Conservation (phyloP, 164 flowering plant species). For the Euptelea pleiosperma region DNA sequence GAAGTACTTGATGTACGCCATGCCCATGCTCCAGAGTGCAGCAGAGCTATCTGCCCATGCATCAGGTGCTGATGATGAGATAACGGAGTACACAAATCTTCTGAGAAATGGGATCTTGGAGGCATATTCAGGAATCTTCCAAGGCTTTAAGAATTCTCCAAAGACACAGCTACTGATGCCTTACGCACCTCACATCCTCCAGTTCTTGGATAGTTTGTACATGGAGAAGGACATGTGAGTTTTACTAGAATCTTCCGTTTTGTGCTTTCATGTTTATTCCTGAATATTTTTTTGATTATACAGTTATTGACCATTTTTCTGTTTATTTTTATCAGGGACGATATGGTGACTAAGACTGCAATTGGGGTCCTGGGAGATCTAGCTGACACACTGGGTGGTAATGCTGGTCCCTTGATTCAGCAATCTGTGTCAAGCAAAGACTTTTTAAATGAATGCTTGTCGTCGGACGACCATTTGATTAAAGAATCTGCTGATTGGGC, state of each 20-base stretch:
- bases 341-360: slow-evolving; percentile 71
- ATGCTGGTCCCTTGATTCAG: slow-evolving; percentile 63
- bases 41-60: slow-evolving; percentile 59
- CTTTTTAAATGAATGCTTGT: slow-evolving; percentile 68
- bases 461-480: slow-evolving; percentile 67
- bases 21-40: slow-evolving; percentile 72
- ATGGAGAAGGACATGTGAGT: slow-evolving; percentile 72
- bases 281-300: background rate
- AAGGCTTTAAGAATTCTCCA: slow-evolving; percentile 72
- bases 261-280: background rate
- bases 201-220: slow-evolving; percentile 65
- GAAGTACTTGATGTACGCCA: slow-evolving; percentile 61
- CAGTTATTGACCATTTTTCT: background rate
- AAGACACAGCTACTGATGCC: slow-evolving; percentile 59
- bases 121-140: slow-evolving; percentile 74
- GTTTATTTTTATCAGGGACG: slow-evolving; percentile 52
- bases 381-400: slow-evolving; percentile 69
- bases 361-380: slow-evolving; percentile 78
- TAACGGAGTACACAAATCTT: slow-evolving; percentile 58
- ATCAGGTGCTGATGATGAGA: slow-evolving; percentile 51
- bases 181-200: slow-evolving; percentile 58
- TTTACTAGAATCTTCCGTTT: background rate
- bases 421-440: slow-evolving; percentile 66
- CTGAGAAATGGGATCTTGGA: slow-evolving; percentile 72
- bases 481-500: slow-evolving; percentile 92